Evolutionary conservation across 495 filamentous ascomycete species (phyloP).

Genomic region (Aeminium ludgeri): DNA sequence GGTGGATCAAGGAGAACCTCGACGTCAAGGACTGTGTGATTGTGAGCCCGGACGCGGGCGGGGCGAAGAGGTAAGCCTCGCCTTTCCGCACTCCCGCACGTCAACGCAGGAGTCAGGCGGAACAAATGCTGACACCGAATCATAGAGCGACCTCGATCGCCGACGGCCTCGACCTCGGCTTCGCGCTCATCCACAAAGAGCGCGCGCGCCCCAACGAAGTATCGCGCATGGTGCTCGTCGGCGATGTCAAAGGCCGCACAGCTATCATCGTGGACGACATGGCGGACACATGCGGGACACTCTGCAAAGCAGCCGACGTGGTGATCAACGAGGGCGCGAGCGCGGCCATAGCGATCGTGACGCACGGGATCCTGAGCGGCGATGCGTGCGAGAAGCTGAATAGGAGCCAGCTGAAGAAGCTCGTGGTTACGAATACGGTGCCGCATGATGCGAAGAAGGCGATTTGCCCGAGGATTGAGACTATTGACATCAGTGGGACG

Average conservation of each 20-base stretch:
- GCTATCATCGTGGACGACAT: conserved; percentile 55
- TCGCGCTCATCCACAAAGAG: conserved; percentile 99
- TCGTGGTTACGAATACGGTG: conserved; percentile 97
- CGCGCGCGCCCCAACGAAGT: conserved; percentile 90
- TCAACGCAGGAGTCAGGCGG: too few relatives aligned
- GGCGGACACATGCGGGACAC: conserved; percentile 92
- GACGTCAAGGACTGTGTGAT: conserved; percentile 75
- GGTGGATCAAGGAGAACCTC: conserved; percentile 81
- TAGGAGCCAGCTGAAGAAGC: conserved; percentile 52
- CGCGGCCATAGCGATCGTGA: conserved; percentile 85
- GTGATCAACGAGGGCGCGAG: conserved; percentile 78
- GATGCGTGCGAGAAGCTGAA: conserved; percentile 85
- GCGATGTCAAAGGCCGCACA: conserved; percentile 42
- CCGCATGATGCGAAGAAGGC: conserved; percentile 72
- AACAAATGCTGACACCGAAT: neutral
- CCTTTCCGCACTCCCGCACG: too few relatives aligned
- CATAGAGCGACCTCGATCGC: conserved; percentile 82
- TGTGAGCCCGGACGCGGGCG: conserved; percentile 90
- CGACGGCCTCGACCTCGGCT: conserved; percentile 81
- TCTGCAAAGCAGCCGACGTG: conserved; percentile 82
- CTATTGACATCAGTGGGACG: conserved; percentile 88
- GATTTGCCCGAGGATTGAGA: conserved; percentile 58
- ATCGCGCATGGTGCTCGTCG: conserved; percentile 77
- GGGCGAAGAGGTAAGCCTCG: conserved; percentile 76
- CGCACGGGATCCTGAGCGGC: conserved; percentile 85